Percentiles rank a stretch among this genome's conserved stretches.
Conservation (phyloP, 345 rosid species). For the Salix udensis region DNA sequence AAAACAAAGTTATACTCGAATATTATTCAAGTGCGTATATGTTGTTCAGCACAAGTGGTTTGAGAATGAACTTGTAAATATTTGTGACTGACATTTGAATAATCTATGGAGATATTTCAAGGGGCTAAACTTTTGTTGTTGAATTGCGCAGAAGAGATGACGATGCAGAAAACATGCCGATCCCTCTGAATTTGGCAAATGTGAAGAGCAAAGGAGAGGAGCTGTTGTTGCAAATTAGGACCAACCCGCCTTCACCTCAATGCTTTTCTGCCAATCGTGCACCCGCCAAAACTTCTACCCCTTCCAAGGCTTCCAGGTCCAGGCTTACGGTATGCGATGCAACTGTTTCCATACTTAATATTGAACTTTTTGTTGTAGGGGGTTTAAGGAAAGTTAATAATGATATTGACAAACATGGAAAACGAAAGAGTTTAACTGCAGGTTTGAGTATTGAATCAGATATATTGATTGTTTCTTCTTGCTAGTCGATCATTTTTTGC, state of each 20-base stretch:
- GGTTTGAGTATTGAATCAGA: neutral
- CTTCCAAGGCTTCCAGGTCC: slow-evolving; percentile 48
- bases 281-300: slow-evolving; percentile 35
- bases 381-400: neutral
- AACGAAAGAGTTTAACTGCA: neutral
- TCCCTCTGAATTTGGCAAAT: slow-evolving; percentile 43
- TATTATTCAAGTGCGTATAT: neutral
- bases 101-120: neutral
- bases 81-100: neutral
- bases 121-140: slow-evolving; percentile 8
- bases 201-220: slow-evolving; percentile 53
- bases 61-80: neutral
- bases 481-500: neutral
- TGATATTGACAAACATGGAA: neutral
- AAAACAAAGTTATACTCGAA: neutral
- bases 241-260: slow-evolving; percentile 97
- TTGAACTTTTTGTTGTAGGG: neutral
- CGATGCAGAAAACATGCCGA: slow-evolving; percentile 58
- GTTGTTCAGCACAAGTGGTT: too few relatives aligned
- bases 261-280: slow-evolving; percentile 66
- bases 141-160: slow-evolving; percentile 38
- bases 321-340: slow-evolving; percentile 53
- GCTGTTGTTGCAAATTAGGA: slow-evolving; percentile 55
- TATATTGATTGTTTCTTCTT: neutral
- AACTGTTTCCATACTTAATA: neutral